phyloP scores from a whole-genome alignment of 768 basidiomycete genomes.

The Leccinum boreale region DNA sequence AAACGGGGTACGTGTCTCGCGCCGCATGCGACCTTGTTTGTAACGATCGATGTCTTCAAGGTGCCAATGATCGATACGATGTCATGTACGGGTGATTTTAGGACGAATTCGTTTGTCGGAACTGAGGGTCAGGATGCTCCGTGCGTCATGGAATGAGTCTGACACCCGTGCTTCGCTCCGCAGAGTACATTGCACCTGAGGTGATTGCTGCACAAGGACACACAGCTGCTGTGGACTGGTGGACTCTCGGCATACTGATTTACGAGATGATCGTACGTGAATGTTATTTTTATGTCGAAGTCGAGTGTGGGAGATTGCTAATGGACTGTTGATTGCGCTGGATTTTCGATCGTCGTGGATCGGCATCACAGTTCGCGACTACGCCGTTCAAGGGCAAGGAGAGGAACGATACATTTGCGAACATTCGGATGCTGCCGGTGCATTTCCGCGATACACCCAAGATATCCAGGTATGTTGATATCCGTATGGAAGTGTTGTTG shows the following conservation, averaged over 20 bases:
- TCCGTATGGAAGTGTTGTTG: neutral
- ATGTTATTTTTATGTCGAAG: constrained; percentile 26
- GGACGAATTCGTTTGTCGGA: constrained; percentile 98
- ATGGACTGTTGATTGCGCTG: constrained; percentile 33
- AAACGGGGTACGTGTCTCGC: constrained; percentile 67
- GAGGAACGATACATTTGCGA: constrained; percentile 93
- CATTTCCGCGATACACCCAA: constrained; percentile 84
- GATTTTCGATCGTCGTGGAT: constrained; percentile 21
- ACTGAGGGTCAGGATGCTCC: constrained; percentile 75
- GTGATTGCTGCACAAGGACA: constrained; percentile 96
- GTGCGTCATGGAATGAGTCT: constrained; percentile 10
- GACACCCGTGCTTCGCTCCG: constrained; percentile 14
- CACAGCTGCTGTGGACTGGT: constrained; percentile 99
- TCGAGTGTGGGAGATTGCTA: constrained; percentile 25
- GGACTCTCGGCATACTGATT: constrained; percentile 97
- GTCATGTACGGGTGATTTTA: constrained; percentile 95
- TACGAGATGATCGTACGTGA: constrained; percentile 96
- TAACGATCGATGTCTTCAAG: constrained; percentile 38
- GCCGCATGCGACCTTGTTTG: constrained; percentile 2
- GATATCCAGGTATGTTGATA: constrained; percentile 59
- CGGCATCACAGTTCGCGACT: constrained; percentile 76
- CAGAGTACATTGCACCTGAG: constrained; percentile 99
- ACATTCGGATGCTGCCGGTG: constrained; percentile 85
- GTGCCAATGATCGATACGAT: constrained; percentile 94
- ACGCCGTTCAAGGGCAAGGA: constrained; percentile 98